Evolutionary conservation across 768 basidiomycete species (phyloP), one percentile per base, ranked within the genome.

Genomic region (Suillus occidentalis): DNA sequence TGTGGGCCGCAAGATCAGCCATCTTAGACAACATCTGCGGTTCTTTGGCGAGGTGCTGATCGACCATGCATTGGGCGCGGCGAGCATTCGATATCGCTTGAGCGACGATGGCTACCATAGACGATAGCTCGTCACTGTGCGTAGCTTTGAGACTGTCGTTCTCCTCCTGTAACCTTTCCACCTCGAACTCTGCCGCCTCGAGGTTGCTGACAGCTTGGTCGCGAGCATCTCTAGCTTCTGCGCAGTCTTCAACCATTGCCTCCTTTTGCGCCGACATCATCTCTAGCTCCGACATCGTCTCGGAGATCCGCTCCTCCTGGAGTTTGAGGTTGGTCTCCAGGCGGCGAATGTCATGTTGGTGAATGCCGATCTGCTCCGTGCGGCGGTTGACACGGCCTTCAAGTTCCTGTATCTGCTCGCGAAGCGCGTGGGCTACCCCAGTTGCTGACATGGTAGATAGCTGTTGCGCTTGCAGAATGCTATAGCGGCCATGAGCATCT

Each of bases 231-330:
- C 92, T 81, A 2, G 90, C 91, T 62, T 89, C 87, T 5, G 88
- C 88, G 70, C 92, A 94, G 71, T 94, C 92, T 67, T 93, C 91
- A 0, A 94, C 85, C 89, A 94, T 91, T 2, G 90, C 87, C 63
- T 86, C 86, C 73, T 89, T 91, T 79, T 92, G 85, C 6, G 85
- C 82, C 25, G 77, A 80, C 64, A 88, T 78, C 66, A 84, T 83
- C 70, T 91, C 91, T 64, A 92, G 73, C 69, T 94, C 92, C 20
- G 72, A 74, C 3, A 83, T 87, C 84, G 91, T 84, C 78, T 94
- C 92, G 3, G 72, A 74, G 45, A 92, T 75, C 8, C 90, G 82
- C 34, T 94, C 92, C 72, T 94, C 92, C 63, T 91, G 87, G 40
- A 94, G 77, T 63, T 82, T 81, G 60, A 89, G 72, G 68, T 94